Percentiles rank a stretch among this genome's conserved stretches.
These are phyloP conservation scores for Cornus florida DNA, from an alignment of 148 eudicot species.

Conservation along the genomic window DNA sequence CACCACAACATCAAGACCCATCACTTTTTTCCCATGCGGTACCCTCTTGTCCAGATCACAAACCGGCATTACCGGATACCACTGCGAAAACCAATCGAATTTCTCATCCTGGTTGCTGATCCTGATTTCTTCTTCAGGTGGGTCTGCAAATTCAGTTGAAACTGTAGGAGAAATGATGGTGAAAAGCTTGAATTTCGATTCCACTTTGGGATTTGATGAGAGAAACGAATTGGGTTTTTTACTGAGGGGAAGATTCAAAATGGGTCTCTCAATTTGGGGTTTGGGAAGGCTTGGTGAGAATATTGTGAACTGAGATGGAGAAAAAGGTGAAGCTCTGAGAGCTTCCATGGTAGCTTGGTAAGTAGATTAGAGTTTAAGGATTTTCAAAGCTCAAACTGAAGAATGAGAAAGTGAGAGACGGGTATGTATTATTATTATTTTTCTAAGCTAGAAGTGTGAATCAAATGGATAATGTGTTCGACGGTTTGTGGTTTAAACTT, in stretches of 20 bases:
- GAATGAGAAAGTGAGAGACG: neutral
- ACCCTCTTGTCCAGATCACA: constrained; percentile 74
- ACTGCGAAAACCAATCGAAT: constrained; percentile 69
- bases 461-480: neutral
- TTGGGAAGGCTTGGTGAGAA: constrained; percentile 16
- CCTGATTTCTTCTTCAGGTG: constrained; percentile 31
- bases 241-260: neutral
- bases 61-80: constrained; percentile 68
- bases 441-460: no score
- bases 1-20: constrained; percentile 68
- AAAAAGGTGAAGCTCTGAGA: constrained; percentile 24
- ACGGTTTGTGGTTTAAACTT: no score
- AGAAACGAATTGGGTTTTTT: no score
- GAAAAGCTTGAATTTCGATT: no score
- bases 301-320: constrained; percentile 20
- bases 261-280: constrained; percentile 13
- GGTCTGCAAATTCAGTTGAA: constrained; percentile 17
- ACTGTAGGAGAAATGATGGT: neutral
- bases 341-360: constrained; percentile 32
- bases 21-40: constrained; percentile 62
- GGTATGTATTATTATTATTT: no score
- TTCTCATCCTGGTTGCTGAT: constrained; percentile 18
- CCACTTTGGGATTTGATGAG: no score
- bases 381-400: neutral
- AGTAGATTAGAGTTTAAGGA: neutral